A percentile compares a stretch with the other conserved stretches of the same genome.
phyloP scores from a whole-genome alignment of 768 basidiomycete genomes.

The Agaricus sinodeliciosus region DNA sequence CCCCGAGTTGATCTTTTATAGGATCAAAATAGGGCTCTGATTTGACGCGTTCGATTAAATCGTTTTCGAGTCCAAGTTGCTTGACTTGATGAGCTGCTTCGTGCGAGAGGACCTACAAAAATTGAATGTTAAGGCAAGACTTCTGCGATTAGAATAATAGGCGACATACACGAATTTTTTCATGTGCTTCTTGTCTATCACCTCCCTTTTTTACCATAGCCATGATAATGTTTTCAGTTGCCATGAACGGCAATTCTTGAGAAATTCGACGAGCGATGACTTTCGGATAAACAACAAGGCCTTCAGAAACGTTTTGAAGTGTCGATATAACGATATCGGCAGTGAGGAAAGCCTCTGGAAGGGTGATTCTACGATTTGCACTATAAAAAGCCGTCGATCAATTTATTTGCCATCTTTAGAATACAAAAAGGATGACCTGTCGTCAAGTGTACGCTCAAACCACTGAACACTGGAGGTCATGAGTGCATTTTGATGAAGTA shows the following conservation, averaged over 20 bases:
- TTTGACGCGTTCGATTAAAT: constrained; percentile 84
- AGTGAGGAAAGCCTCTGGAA: constrained; percentile 95
- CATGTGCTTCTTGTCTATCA: constrained; percentile 95
- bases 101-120: constrained; percentile 75
- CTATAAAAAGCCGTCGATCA: constrained; percentile 29
- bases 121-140: background rate
- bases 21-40: constrained; percentile 83
- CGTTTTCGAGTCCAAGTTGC: constrained; percentile 89
- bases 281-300: constrained; percentile 97
- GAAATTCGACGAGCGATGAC: constrained; percentile 90
- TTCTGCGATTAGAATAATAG: background rate
- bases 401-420: background rate
- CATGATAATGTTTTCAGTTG: constrained; percentile 99
- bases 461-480: constrained; percentile 95
- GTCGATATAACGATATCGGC: constrained; percentile 96
- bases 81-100: constrained; percentile 94
- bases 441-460: constrained; percentile 98
- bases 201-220: constrained; percentile 93
- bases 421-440: constrained; percentile 49
- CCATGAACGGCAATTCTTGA: constrained; percentile 99
- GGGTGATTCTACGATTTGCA: constrained; percentile 92
- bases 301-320: constrained; percentile 94
- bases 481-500: constrained; percentile 90
- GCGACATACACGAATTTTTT: constrained; percentile 74
- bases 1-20: constrained; percentile 75